Evolutionary conservation across 1,284 basidiomycete genomes (phyloP).

Genomic region (Puccinia polysora): DNA sequence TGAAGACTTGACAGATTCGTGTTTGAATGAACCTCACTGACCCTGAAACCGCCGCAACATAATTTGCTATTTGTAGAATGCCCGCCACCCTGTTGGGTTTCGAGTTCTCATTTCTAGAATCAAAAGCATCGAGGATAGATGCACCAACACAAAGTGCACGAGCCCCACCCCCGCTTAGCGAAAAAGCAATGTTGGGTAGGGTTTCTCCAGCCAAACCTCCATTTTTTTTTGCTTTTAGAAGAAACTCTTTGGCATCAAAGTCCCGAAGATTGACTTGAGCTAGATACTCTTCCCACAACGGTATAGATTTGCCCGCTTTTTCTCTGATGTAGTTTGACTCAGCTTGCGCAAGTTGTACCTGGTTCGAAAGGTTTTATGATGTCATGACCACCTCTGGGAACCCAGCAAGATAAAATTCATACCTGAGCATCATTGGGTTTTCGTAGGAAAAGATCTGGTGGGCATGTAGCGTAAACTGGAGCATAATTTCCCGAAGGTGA

Average conservation of each 20-base stretch:
- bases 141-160: conserved; percentile 19
- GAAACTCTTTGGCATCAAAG: conserved; percentile 27
- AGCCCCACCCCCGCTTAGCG: conserved; percentile 28
- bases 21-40: neutral
- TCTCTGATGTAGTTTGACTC: conserved; percentile 16
- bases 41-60: conserved; percentile 35
- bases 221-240: neutral
- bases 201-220: conserved; percentile 15
- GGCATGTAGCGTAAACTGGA: conserved; percentile 15
- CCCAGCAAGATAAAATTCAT: neutral
- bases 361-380: neutral
- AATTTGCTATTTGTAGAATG: conserved; percentile 36
- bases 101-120: conserved; percentile 27
- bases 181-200: conserved; percentile 30
- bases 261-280: conserved; percentile 15
- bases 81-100: conserved; percentile 6
- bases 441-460: conserved; percentile 14
- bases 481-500: conserved; percentile 27
- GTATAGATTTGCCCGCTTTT: conserved; percentile 17
- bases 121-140: conserved; percentile 38
- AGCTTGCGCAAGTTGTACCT: neutral
- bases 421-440: conserved; percentile 5
- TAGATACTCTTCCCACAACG: conserved; percentile 31
- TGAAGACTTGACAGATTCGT: neutral
- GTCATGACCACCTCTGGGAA: neutral